These are phyloP conservation scores for Gnomoniopsis smithogilvyi DNA, from an alignment of 2,329 filamentous ascomycete genomes.

Conservation along the genomic window DNA sequence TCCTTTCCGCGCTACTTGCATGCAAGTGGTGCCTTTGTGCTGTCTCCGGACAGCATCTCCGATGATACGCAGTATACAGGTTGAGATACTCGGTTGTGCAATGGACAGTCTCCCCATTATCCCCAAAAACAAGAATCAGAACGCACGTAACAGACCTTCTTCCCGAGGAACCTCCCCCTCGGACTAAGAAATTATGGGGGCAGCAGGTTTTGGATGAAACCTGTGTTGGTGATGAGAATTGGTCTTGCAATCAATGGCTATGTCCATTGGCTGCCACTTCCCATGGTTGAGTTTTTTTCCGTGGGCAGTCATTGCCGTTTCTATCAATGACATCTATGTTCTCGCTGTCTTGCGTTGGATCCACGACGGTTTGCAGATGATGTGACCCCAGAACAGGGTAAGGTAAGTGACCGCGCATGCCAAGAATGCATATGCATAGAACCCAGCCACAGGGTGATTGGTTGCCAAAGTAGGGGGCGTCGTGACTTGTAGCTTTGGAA, in stretches of 20 bases:
- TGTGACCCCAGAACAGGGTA: neutral
- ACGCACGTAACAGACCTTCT: conserved; percentile 8
- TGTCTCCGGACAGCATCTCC: conserved; percentile 16
- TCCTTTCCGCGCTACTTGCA: neutral
- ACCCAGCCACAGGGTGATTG: neutral
- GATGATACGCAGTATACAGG: neutral
- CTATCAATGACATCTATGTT: neutral
- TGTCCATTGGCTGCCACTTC: neutral
- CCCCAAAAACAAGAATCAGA: conserved; percentile 3
- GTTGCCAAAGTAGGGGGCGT: neutral
- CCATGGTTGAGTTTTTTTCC: neutral
- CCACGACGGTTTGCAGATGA: conserved; percentile 1
- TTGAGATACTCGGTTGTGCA: neutral
- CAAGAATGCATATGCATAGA: neutral
- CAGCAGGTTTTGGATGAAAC: neutral
- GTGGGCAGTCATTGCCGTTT: neutral
- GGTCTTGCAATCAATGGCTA: neutral
- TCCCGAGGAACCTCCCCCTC: conserved; percentile 2
- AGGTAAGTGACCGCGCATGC: neutral
- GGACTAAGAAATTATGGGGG: neutral
- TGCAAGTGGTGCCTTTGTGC: neutral
- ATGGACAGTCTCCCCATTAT: neutral
- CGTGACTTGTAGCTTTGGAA: neutral
- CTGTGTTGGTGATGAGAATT: neutral
- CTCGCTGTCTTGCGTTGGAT: neutral